Base-by-base conservation (phyloP, 257 asterid species). In the Lycium ferocissimum region DNA sequence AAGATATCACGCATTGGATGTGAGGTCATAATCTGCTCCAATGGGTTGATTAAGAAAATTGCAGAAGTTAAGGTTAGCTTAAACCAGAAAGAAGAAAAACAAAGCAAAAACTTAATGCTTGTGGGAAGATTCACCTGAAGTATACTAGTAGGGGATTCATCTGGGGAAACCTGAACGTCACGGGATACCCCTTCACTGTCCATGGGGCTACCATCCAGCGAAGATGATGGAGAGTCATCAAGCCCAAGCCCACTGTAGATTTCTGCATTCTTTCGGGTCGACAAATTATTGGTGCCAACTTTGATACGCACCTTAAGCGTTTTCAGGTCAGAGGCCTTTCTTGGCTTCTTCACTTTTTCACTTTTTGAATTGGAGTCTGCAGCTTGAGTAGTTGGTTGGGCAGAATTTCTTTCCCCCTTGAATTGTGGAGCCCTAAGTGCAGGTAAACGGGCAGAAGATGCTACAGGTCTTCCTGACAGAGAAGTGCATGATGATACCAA, bases 181-280 rank as follows among this genome's bases (percentile, higher is more conserved):
- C 83, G 91, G 85, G 79, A 82, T 80, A 89, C 86, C 83, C 94
- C 91, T 85, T 87, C 95, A 88, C 95, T 89, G 79, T 93, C 87
- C 35, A 88, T 14, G 63, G 92, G 98, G 85, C 94, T 93, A 85
- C 92, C 97, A 66, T 94, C 96, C 88, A 92, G 85, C 0, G 99
- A 95, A 37, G 99, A 92, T 26, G 98, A 92, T 59, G 99, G 99
- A 85, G 98, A 93, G 83, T 91, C 95, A 75, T 88, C 95, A 40
- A 97, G 99, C 45, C 99, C 99, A 54, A 95, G 99, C 45, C 99
- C 99, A 87, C 96, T 89, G 87, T 97, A 95, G 89, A 97, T 90
- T 66, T 95, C 98, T 86, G 93, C 94, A 89, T 93, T 95, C 92
- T 93, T 93, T 85, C 85, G 92, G 84, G 94, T 86, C 83, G 90